Conservation (phyloP, 768 basidiomycete genomes). For the Boletus subparvulus region DNA sequence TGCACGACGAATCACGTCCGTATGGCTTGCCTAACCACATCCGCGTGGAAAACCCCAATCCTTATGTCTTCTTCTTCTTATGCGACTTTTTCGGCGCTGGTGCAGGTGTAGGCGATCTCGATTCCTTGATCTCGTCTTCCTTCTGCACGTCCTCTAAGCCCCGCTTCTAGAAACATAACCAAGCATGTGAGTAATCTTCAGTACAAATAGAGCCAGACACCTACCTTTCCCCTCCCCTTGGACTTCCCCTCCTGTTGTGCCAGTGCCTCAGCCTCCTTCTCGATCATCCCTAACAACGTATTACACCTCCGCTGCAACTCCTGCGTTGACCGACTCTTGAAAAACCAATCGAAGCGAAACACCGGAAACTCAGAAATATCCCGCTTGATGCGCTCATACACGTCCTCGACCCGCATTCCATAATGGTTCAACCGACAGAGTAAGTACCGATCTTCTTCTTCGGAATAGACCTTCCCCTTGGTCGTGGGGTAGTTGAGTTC, state of each 20-base stretch:
- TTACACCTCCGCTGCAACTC: conserved; percentile 87
- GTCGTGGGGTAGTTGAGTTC: conserved; percentile 94
- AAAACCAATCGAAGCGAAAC: conserved; percentile 98
- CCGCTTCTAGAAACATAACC: conserved; percentile 51
- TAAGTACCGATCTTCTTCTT: conserved; percentile 96
- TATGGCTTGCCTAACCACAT: too few species aligned
- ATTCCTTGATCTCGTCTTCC: conserved; percentile 47
- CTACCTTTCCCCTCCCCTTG: conserved; percentile 68
- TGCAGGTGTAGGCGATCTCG: conserved; percentile 62
- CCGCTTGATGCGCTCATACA: conserved; percentile 93
- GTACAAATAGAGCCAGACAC: conserved; percentile 9
- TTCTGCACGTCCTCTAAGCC: conserved; percentile 66
- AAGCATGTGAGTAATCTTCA: neutral
- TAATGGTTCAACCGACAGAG: conserved; percentile 88
- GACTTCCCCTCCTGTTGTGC: conserved; percentile 66
- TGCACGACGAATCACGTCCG: too few species aligned
- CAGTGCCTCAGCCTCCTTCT: conserved; percentile 78
- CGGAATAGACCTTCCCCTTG: conserved; percentile 94
- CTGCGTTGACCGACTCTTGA: conserved; percentile 88
- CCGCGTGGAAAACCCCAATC: too few species aligned
- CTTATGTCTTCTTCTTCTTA: conserved; percentile 69
- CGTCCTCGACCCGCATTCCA: conserved; percentile 84
- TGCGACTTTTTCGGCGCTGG: conserved; percentile 55
- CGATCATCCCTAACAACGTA: conserved; percentile 85
- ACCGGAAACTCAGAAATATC: conserved; percentile 97